Base-by-base conservation (phyloP, 306 rosid species). In the Prunus padus region DNA sequence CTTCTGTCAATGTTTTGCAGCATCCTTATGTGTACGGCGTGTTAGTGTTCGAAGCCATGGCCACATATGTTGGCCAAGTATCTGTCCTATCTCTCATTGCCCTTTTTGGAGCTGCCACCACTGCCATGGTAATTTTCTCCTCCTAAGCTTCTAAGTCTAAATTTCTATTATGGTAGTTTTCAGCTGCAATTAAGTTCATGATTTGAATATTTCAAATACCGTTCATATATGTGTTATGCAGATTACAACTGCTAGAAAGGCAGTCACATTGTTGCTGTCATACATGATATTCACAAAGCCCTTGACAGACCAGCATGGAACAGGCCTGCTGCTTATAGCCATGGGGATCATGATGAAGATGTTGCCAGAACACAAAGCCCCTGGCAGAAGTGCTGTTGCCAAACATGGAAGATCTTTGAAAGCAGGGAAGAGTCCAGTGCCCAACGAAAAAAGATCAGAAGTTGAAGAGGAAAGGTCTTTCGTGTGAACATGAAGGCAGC, bases 271-370 rank as follows among this genome's bases (percentile, higher is more conserved):
- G 73, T 49, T 89, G 81, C 82, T 89, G 14, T 89, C 94, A 33
- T 87, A 83, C 82, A 3, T 87, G 77, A 87, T 89, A 73, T 87
- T 89, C 46, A 89, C 94, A 67, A 89, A 89, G 91, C 89, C 91
- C 18, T 65, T 87, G 77, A 89, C 91, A 8, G 89, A 87, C 37
- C 87, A 87, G 45, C 94, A 89, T 25, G 91, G 84, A 72, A 83
- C 85, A 26, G 89, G 91, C 50, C 82, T 89, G 22, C 67, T 87
- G 26, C 89, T 89, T 16, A 89, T 89, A 65, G 64, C 83, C 62
- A 72, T 85, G 86, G 94, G 94, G 67, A 84, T 89, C 55, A 47
- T 78, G 8, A 51, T 87, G 44, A 89, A 84, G 88, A 84, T 84
- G 87, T 37, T 87, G 33, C 90, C 93, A 1, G 84, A 84, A 15